These are phyloP conservation scores for Colletotrichum lini DNA, from an alignment of 2,329 filamentous ascomycete species.

Conservation along the genomic window DNA sequence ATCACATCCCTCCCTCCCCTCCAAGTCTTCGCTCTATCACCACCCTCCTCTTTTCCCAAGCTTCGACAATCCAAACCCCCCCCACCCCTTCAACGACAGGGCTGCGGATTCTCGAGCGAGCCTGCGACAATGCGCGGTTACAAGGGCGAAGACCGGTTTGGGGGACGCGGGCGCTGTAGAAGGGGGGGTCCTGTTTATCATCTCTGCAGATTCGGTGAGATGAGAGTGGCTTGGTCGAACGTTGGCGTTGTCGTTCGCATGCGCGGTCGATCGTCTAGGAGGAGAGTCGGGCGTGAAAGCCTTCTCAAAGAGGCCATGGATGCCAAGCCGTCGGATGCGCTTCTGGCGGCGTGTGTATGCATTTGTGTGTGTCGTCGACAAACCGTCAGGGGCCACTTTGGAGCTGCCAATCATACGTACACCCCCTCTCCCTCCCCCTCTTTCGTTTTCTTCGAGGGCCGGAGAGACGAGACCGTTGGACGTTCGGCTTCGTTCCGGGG, in stretches of 20 bases:
- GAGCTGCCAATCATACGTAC: background rate
- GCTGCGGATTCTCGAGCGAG: slow-evolving; percentile 1
- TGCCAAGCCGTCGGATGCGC: background rate
- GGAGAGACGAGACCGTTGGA: slow-evolving; percentile 4
- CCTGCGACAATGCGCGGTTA: slow-evolving; percentile 15
- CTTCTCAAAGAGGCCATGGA: slow-evolving; percentile 21
- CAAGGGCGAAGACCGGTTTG: background rate
- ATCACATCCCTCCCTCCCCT: background rate
- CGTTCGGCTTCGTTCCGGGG: background rate
- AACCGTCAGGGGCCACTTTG: background rate
- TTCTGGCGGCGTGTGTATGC: background rate
- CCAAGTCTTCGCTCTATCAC: too few species aligned
- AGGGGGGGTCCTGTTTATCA: background rate
- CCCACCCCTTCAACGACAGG: slow-evolving; percentile 8
- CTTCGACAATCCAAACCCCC: too few species aligned
- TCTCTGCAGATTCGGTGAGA: background rate
- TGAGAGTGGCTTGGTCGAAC: background rate
- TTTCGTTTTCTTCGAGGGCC: background rate
- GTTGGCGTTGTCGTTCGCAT: background rate
- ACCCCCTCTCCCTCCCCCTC: background rate
- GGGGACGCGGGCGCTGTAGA: background rate
- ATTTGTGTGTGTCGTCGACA: background rate
- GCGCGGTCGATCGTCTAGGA: background rate
- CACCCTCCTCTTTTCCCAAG: too few species aligned
- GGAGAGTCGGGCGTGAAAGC: background rate